phyloP scores from a whole-genome alignment of 2,329 filamentous ascomycete species.

The Ophiostoma piceae region DNA sequence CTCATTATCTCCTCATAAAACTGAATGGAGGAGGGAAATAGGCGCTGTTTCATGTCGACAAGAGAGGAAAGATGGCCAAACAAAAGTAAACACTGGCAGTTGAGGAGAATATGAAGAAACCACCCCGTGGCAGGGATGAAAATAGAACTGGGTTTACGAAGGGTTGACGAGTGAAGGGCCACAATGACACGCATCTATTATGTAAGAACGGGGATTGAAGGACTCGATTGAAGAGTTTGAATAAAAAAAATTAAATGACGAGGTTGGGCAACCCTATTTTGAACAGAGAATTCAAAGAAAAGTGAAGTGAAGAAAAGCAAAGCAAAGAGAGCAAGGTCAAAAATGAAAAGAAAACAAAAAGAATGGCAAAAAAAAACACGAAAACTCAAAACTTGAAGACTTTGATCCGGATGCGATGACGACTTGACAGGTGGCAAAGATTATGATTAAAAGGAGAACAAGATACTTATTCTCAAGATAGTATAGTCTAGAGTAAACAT shows the following conservation, averaged over 20 bases:
- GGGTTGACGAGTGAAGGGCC: neutral
- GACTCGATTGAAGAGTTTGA: neutral
- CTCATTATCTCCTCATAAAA: too few relatives aligned
- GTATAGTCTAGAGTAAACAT: neutral
- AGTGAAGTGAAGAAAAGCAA: too few relatives aligned
- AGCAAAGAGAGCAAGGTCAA: too few relatives aligned
- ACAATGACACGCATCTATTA: neutral
- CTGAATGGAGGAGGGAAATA: neutral
- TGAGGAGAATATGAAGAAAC: neutral
- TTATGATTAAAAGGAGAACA: neutral
- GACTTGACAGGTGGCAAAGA: neutral
- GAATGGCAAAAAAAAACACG: too few relatives aligned
- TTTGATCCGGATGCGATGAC: too few relatives aligned
- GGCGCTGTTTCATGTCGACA: neutral
- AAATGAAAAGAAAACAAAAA: too few relatives aligned
- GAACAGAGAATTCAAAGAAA: too few relatives aligned
- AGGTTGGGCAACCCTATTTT: too few relatives aligned
- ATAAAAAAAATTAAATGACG: neutral
- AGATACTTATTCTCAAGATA: too few relatives aligned
- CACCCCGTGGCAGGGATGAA: neutral
- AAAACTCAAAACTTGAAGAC: too few relatives aligned
- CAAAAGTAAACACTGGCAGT: neutral
- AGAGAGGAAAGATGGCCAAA: slow-evolving; percentile 8
- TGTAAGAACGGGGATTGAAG: neutral
- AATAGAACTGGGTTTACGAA: neutral